Evolutionary conservation across 768 basidiomycete species (phyloP), one percentile per base, ranked within the genome.

Genomic region (Lentinula aciculospora): DNA sequence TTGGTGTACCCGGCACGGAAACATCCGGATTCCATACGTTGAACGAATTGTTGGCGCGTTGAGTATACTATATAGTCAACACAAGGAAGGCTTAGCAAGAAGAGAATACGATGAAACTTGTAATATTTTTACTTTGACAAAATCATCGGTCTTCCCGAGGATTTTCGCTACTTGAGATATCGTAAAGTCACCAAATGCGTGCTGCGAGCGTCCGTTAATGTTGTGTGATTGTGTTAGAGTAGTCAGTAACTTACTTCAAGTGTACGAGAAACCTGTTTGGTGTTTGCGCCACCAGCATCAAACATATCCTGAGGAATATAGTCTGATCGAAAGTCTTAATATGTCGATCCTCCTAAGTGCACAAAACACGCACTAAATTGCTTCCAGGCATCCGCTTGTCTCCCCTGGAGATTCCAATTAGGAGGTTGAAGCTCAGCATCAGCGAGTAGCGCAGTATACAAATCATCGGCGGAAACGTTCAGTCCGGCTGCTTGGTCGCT

Each of bases 21-120:
- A 79, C 67, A 56, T 78, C 78, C 4, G 80, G 70, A 62, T 86
- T 84, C 83, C 84, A 85, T n/a, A 81, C 76, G 58, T 86, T 83
- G 40, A 67, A 64, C 60, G 80, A 86, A 66, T 86, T 85, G 13
- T 74, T 73, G 5, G 83, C 79, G 3, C 84, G 79, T 62, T 72
- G 61, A 5, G 76, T 63, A 61, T 84, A 85, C 84, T 85, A 42
- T 10, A 10, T 15, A 47, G n/a, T n/a, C 21, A 13, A 45, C 17
- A 56, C 13, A n/a, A 19, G 12, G 13, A 5, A 2, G 15, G 42
- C 15, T 44, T 5, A 47, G 45, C 32, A 23, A 57, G 27, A 29
- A 13, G 39, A 23, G 37, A 48, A 34, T 31, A 13, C 19, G 25
- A 29, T 36, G 17, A 42, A 19, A 0, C 15, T 10, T 48, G 1